phyloP scores from a whole-genome alignment of 176 grass and related monocot species.

The Pontederia paniculata region DNA sequence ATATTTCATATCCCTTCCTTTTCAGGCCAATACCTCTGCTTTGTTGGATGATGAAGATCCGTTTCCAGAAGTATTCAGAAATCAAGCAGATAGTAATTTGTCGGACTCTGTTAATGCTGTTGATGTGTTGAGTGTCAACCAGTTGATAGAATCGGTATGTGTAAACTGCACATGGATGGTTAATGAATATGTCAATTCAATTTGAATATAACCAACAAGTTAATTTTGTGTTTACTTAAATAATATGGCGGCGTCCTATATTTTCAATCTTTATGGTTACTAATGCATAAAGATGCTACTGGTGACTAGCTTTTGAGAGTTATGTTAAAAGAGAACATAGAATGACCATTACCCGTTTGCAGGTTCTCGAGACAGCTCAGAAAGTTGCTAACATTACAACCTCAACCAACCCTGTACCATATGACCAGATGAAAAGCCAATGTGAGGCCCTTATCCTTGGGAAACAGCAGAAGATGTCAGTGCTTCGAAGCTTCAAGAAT shows the following conservation, averaged over 20 bases:
- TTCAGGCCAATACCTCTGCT: slow-evolving; percentile 62
- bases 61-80: slow-evolving; percentile 50
- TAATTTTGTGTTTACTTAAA: too few species aligned
- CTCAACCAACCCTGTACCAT: slow-evolving; percentile 47
- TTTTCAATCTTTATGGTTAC: too few species aligned
- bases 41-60: slow-evolving; percentile 61
- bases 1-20: slow-evolving; percentile 10
- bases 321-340: too few species aligned
- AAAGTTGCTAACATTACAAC: slow-evolving; percentile 46
- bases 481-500: slow-evolving; percentile 77
- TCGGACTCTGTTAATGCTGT: slow-evolving; percentile 55
- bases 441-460: slow-evolving; percentile 87
- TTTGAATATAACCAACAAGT: not conserved
- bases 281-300: too few species aligned
- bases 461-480: slow-evolving; percentile 88
- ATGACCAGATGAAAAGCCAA: slow-evolving; percentile 93
- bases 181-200: not conserved
- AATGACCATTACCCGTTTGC: not conserved
- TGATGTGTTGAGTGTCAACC: slow-evolving; percentile 76
- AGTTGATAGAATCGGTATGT: slow-evolving; percentile 86
- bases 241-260: too few species aligned
- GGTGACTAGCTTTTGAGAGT: not conserved
- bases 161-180: slow-evolving; percentile 2
- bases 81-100: slow-evolving; percentile 61
- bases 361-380: slow-evolving; percentile 77